Evolutionary conservation across 371 early-diverging fungal genomes (phyloP), one percentile per base, ranked within the genome.

Genomic region (Mortierella sp.): DNA sequence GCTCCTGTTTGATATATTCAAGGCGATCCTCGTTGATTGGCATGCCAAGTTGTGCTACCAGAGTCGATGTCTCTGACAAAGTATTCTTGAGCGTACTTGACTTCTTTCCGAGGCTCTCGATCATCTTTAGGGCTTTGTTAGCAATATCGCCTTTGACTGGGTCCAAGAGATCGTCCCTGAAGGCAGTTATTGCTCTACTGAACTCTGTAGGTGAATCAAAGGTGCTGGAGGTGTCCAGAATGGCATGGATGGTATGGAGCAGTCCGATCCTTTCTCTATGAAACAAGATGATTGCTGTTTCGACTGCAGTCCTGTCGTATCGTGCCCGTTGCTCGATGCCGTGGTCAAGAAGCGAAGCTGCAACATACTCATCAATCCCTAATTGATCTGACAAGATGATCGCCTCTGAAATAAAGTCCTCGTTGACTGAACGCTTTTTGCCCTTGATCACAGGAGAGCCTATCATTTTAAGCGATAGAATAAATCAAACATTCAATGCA

Each of bases 331-430:
- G 85, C 12, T 86, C 75, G 40, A 89, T 83, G 0, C 92, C 96
- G 68, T 88, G 73, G 66, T 91, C 89, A 52, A 96, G 85, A 6
- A 96, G 84, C 1, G 92, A 86, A 1, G 95, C 89, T 12, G 96
- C 96, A 5, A 89, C 79, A 71, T 90, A 85, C 78, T 97, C 97
- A 79, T 94, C 92, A 58, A 96, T 87, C 28, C 91, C 87, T 51
- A 97, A 88, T 68, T 95, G 90, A 83, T 96, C 94, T 2, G 95
- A 93, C 49, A 96, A 75, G 77, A 90, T 86, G 40, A 92, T 72
- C 6, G 91, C 89, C 62, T 89, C 89, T n/a, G 85, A 66, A 65
- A 88, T 88, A 69, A 96, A 96, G 20, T 92, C 91, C n/a, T 85
- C 83, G 77, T 90, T 94, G 73, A 94, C 91, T 60, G 76, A 64